A percentile compares a stretch with the other conserved stretches of the same genome.
phyloP scores from a whole-genome alignment of 2,329 filamentous ascomycete species.

The Penicillium paneum region DNA sequence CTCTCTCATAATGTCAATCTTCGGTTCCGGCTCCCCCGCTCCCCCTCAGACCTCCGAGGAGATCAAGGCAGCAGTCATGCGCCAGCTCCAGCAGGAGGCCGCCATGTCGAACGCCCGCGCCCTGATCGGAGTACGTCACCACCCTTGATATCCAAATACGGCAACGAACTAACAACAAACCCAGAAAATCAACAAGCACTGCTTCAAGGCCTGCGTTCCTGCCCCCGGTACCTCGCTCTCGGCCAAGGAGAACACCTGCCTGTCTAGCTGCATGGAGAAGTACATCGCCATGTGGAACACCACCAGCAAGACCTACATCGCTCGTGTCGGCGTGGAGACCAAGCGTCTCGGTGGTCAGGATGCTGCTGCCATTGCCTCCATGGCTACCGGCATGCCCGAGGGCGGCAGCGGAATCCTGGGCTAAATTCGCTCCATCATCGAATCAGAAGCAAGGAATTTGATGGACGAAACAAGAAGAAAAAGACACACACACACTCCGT shows the following conservation, averaged over 20 bases:
- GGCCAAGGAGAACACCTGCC: slow-evolving; percentile 66
- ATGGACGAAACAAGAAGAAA: slow-evolving; percentile 8
- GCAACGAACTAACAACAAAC: neutral
- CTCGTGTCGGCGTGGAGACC: slow-evolving; percentile 54
- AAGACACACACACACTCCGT: slow-evolving; percentile 8
- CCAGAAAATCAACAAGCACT: slow-evolving; percentile 76
- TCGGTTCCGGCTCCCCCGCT: slow-evolving; percentile 36
- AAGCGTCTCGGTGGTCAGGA: slow-evolving; percentile 46
- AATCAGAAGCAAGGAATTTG: neutral
- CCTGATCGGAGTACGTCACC: slow-evolving; percentile 62
- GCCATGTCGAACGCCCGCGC: slow-evolving; percentile 66
- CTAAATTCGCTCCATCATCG: neutral
- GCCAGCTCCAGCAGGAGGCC: slow-evolving; percentile 62
- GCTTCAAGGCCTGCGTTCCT: slow-evolving; percentile 73
- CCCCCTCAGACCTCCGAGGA: slow-evolving; percentile 30
- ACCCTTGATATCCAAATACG: neutral
- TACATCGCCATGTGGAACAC: slow-evolving; percentile 79
- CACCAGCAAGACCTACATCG: slow-evolving; percentile 66
- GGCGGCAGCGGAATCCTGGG: slow-evolving; percentile 8
- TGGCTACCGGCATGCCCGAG: slow-evolving; percentile 16
- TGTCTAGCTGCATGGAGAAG: slow-evolving; percentile 77
- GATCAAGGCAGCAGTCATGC: slow-evolving; percentile 56
- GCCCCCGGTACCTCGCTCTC: slow-evolving; percentile 65
- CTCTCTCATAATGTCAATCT: slow-evolving; percentile 36
- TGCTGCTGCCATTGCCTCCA: slow-evolving; percentile 15